Conservation (phyloP, 2,329 filamentous ascomycete genomes). For the Alternaria sp. region DNA sequence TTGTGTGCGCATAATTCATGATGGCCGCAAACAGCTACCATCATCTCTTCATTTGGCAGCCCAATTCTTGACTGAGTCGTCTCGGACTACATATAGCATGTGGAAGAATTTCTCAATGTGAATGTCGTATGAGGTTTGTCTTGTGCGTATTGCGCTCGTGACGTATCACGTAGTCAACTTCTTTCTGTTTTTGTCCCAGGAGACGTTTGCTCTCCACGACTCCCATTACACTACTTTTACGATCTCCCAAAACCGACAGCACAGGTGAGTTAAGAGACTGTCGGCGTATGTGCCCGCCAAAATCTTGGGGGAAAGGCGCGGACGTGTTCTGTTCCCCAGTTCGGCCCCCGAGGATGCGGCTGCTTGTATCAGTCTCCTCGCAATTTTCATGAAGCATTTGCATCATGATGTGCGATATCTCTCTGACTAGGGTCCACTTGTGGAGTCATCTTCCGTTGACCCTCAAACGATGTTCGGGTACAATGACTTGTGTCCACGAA, state of each 20-base stretch:
- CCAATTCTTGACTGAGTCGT: neutral
- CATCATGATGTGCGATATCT: neutral
- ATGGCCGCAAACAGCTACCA: neutral
- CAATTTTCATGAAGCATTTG: neutral
- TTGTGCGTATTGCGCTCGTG: neutral
- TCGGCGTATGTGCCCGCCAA: neutral
- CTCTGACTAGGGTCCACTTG: accelerated
- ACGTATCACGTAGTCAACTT: neutral
- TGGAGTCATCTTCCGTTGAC: neutral
- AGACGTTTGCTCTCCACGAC: neutral
- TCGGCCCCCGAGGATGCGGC: neutral
- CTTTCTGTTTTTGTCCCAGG: neutral
- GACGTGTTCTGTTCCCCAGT: accelerated
- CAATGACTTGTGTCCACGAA: neutral
- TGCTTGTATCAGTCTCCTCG: neutral
- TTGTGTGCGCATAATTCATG: neutral
- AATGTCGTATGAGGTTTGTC: neutral
- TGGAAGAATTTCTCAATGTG: neutral
- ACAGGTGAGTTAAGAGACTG: accelerated
- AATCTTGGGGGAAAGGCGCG: neutral
- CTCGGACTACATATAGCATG: accelerated
- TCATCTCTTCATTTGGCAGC: neutral
- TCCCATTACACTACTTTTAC: accelerated
- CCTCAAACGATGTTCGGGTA: neutral
- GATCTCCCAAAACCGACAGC: neutral